Evolutionary conservation across 148 eudicot genomes (phyloP).

Genomic region (Amaranthus cruentus): DNA sequence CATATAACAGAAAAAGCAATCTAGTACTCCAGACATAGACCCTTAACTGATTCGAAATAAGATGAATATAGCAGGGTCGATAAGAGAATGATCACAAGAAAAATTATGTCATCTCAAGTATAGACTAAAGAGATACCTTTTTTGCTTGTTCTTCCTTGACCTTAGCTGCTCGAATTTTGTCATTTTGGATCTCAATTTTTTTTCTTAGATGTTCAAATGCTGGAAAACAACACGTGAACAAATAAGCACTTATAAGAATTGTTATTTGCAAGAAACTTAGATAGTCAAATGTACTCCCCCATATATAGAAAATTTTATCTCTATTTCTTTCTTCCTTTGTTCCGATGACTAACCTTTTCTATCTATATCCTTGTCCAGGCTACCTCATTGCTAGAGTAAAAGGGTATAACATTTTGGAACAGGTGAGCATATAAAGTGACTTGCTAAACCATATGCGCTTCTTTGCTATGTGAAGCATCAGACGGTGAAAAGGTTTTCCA

Average conservation of each 20-base stretch:
- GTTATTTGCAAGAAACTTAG: neutral
- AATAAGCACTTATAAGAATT: neutral
- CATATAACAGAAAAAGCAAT: neutral
- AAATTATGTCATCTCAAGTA: neutral
- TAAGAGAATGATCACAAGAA: neutral
- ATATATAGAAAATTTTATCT: neutral
- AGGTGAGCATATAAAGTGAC: no score
- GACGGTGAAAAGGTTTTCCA: no score
- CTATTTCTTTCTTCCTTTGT: neutral
- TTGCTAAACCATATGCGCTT: no score
- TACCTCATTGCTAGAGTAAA: no score
- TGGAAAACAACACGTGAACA: constrained; percentile 18
- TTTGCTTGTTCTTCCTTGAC: constrained; percentile 76
- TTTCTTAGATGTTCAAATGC: constrained; percentile 95
- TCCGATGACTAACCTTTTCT: neutral
- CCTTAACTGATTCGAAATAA: neutral
- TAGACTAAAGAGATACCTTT: constrained; percentile 41
- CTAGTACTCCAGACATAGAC: neutral
- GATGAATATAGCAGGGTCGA: neutral
- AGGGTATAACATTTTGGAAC: neutral
- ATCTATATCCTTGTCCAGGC: no score
- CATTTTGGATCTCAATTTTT: constrained; percentile 87
- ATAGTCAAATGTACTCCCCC: neutral
- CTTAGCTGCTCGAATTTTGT: constrained; percentile 69
- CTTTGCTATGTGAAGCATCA: no score